Evolutionary conservation across 805 yeast genomes (phyloP), one percentile per base, ranked within the genome.

Genomic region (Candida bentonensis): DNA sequence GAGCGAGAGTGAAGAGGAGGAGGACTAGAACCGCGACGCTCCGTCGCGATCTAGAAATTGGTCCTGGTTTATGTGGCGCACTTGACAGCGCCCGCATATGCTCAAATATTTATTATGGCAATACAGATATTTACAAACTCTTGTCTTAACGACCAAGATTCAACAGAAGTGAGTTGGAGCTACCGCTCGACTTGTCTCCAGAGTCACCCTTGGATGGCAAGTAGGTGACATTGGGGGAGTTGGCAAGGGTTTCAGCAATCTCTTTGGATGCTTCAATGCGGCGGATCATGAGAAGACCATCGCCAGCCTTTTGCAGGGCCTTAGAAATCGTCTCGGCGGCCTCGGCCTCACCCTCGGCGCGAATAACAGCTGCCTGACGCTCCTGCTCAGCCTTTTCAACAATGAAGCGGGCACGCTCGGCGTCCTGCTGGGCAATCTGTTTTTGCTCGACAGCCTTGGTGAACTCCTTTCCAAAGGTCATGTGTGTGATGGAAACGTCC

Each of bases 301-400:
- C 97, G 62, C 98, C 98, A 21, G 94, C 87, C 68, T 87, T 88
- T 44, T 80, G 76, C 52, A 92, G 74, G 3, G 97, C 96, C 64
- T 79, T 84, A 27, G 96, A 86, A 50, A 92, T 92, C 49, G 79
- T 79, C 48, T 92, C 97, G 2, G 98, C 98, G 47, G 95, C 86
- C 64, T 92, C 97, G 42, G 98, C 98, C 68, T 92, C 98, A 67
- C 97, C 98, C 66, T 92, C 98, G 23, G 98, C 98, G 57, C 97
- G 78, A 53, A 92, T 88, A 56, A 92, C 86, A 41, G 84, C 70
- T 2, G 97, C 98, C 63, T 82, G 88, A 61, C 95, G 78, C 64
- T 89, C 97, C 68, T 92, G 98, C 64, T 92, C 96, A 5, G 97
- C 97, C 61, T 82, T 82, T 60, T 88, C 96, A 45, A 92, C 96